Evolutionary conservation across 148 eudicot genomes (phyloP), one percentile per base, ranked within the genome.

Genomic region (Oxyria digyna): DNA sequence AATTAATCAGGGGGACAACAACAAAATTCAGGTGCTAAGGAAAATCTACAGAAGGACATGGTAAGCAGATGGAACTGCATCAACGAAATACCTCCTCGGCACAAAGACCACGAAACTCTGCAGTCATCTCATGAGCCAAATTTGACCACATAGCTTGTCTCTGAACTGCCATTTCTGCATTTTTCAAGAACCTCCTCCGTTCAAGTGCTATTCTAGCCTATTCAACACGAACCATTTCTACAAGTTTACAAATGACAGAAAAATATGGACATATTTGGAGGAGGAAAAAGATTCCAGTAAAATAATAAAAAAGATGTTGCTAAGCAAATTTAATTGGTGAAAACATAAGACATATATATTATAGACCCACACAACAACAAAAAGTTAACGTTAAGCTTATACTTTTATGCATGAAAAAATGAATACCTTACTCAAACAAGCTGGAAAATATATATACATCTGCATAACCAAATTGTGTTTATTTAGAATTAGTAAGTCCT

Each of bases 51-150:
- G 37, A 59, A 27, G 35, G 37, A 29, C 65, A 59, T 38, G 31
- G 52, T 21, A 71, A n/a, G 3, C 73, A 52, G 23, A 42, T 41
- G 67, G 26, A 29, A 38, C 20, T 23, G 45, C 27, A 29, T 35
- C 35, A 23, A 18, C 20, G 41, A 37, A 68, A 62, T 82, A 94
- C 99, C 97, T 94, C 99, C 79, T 94, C 99, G 69, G 99, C 99
- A 84, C 97, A 90, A 72, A 94, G 97, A 73, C 97, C 96, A 42
- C 99, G 97, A 72, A 86, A 94, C 74, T 90, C 97, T 73, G 99
- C 97, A 12, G 99, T 94, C 99, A 94, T 90, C 82, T 94, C 99
- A 87, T 94, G 99, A 70, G 99, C 97, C 79, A 94, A 85, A 81
- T 81, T 79, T 71, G 97, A 94, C 99, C 99, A 94, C 89, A 91